Conservation (phyloP, 192 early-diverging fungal species). For the Entomortierella beljakovae region DNA sequence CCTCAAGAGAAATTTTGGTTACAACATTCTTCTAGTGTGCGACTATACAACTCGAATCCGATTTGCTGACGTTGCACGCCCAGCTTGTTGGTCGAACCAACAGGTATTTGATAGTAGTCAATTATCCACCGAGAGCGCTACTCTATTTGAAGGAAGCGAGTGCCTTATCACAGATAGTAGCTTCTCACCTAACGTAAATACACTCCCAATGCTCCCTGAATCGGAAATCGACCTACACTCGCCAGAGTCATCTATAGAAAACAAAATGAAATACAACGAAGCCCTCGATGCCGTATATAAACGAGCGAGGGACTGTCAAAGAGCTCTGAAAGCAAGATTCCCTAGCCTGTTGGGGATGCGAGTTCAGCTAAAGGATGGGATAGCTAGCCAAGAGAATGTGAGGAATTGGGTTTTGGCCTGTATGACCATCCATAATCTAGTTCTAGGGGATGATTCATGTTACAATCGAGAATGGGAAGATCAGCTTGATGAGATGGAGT, state of each 20-base stretch:
- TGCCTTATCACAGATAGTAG: slow-evolving; percentile 9
- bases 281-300: slow-evolving; percentile 8
- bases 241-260: background rate
- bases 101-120: slow-evolving; percentile 12
- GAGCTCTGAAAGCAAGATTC: slow-evolving; percentile 32
- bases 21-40: slow-evolving; percentile 26
- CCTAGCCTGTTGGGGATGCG: slow-evolving; percentile 45
- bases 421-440: slow-evolving; percentile 40
- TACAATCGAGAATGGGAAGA: slow-evolving; percentile 25
- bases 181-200: background rate
- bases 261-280: slow-evolving; percentile 7
- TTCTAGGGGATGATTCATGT: slow-evolving; percentile 29
- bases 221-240: background rate
- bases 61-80: slow-evolving; percentile 13
- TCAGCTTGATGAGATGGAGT: slow-evolving; percentile 19
- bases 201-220: slow-evolving; percentile 5
- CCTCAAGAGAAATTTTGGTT: slow-evolving; percentile 33
- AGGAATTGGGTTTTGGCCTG: slow-evolving; percentile 33
- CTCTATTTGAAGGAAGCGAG: slow-evolving; percentile 17
- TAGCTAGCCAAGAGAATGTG: slow-evolving; percentile 8
- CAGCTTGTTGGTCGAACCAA: slow-evolving; percentile 8
- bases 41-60: slow-evolving; percentile 36
- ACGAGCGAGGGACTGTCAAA: slow-evolving; percentile 30
- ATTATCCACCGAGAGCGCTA: background rate
- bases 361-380: slow-evolving; percentile 34